phyloP scores from a whole-genome alignment of 1,284 basidiomycete genomes.

The Phlebopus sp. region DNA sequence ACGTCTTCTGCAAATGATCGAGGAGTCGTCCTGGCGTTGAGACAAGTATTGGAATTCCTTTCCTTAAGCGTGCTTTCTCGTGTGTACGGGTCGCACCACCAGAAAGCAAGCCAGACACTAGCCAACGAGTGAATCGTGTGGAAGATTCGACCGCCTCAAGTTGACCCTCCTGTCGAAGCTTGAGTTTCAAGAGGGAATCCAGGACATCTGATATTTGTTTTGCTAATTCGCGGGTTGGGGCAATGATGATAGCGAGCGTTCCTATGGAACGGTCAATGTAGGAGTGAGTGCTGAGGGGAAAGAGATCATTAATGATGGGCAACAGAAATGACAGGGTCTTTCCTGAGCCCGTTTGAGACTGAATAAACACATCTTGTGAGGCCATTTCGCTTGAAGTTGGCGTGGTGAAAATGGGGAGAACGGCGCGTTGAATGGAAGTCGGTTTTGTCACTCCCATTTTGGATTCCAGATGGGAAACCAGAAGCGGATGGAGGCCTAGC shows the following conservation, averaged over 20 bases:
- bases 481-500: conserved; percentile 78
- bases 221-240: conserved; percentile 92
- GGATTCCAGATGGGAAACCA: conserved; percentile 74
- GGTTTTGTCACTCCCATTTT: conserved; percentile 88
- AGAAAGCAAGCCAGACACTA: conserved; percentile 89
- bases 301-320: conserved; percentile 92
- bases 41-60: conserved; percentile 80
- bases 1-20: conserved; percentile 92
- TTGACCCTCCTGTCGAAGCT: conserved; percentile 62
- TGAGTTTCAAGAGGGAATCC: conserved; percentile 81
- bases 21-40: conserved; percentile 96
- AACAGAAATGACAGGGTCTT: conserved; percentile 95
- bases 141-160: conserved; percentile 45
- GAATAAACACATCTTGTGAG: conserved; percentile 86
- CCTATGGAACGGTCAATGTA: conserved; percentile 90
- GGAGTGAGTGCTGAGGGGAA: conserved; percentile 83
- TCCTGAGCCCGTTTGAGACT: conserved; percentile 97
- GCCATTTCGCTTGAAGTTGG: conserved; percentile 37
- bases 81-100: conserved; percentile 76
- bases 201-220: conserved; percentile 95
- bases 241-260: conserved; percentile 92
- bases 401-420: conserved; percentile 72
- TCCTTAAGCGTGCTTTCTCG: conserved; percentile 62
- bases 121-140: conserved; percentile 81
- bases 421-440: conserved; percentile 87